Base-by-base conservation (phyloP, 2,329 filamentous ascomycete genomes). In the Sporothrix inflata region DNA sequence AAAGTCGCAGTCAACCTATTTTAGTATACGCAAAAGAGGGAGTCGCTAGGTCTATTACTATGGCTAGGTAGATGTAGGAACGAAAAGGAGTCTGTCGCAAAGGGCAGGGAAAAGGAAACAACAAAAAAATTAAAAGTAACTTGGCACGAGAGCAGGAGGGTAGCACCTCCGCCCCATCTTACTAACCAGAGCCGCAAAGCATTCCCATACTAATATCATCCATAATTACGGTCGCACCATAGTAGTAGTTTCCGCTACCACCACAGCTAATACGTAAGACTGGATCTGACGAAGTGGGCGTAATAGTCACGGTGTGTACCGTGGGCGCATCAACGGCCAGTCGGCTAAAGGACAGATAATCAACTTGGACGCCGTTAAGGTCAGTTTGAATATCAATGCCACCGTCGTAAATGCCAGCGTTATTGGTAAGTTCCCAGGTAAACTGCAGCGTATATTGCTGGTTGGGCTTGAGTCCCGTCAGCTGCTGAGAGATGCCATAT, bases 341-440 rank as follows among this genome's bases (percentile, higher is more conserved):
- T 3, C 12, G 40, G 40, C 30, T 16, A 12, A 27, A 8, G 12
- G 4, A 8, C n/a, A 47, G 9, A 19, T 0, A 45, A 7, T 65
- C 60, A 7, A 65, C 60, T 19, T 65, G 21, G 60, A 65, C 60
- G 30, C 60, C 38, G 38, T 65, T n/a, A 14, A 65, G 60, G 4
- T 16, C 1, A 12, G 21, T 45, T 21, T 3, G 11, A 38, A 45
- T 27, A 45, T 42, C 60, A 19, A 65, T 38, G 21, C 60, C 60
- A 24, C 60, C 60, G 6, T 45, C 60, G 40, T 65, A 45, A 9
- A 65, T 45, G 40, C 38, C 60, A 7, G 38, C 45, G 38, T 38
- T n/a, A n/a, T 27, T 38, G 14, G 60, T 65, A 1, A 65, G n/a
- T 16, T 65, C 60, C 9, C 24, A 65, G 60, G 60, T 45, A 19